Base-by-base conservation (phyloP, 2,329 filamentous ascomycete genomes). In the Colletotrichum ledebouriae region DNA sequence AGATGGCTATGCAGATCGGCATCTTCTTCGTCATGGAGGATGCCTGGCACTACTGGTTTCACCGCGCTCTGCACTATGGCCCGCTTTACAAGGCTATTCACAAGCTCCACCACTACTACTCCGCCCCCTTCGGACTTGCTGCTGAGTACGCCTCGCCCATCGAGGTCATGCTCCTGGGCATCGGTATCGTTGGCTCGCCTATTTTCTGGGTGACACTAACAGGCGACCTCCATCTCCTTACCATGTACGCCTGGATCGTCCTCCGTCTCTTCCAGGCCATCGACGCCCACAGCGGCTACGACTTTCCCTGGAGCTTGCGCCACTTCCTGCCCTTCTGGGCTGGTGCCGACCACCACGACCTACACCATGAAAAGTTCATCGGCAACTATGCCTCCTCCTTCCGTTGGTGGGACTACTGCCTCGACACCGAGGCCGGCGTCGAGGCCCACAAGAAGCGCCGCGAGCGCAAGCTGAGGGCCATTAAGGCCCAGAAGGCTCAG, bases 61-160 rank as follows among this genome's bases (percentile, higher is more conserved):
- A 99, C 84, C 94, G 96, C 74, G 89, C 88, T 49, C 89, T 99
- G 82, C 96, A 99, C 86, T 97, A 94, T 85, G 94, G 93, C 22
- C 93, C 94, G 44, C 90, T 99, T 6, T 99, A 99, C 89, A 97
- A 94, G 85, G 88, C 90, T 76, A 93, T 99, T 76, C 96, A 99
- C 88, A 99, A 99, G 86, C 94, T 99, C 75, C 96, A 99, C 84
- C 96, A 99, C 85, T 95, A 96, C 77, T 99, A 99, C 85, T 97
- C 94, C 42, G 96, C 96, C 12, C 96, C 96, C 17, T 99, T 99
- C 77, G 96, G 96, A 73, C 86, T 99, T 60, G 95, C 96, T 20
- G 95, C 96, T 65, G 96, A 99, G 83, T 99, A 99, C 81, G 96
- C 96, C 6, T 98, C 95, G 49, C 96, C 96, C 1, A 97, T 98